A percentile compares a stretch with the other conserved stretches of the same genome.
Conservation (phyloP, 208 protist species). For the Angomonas desouzai region DNA sequence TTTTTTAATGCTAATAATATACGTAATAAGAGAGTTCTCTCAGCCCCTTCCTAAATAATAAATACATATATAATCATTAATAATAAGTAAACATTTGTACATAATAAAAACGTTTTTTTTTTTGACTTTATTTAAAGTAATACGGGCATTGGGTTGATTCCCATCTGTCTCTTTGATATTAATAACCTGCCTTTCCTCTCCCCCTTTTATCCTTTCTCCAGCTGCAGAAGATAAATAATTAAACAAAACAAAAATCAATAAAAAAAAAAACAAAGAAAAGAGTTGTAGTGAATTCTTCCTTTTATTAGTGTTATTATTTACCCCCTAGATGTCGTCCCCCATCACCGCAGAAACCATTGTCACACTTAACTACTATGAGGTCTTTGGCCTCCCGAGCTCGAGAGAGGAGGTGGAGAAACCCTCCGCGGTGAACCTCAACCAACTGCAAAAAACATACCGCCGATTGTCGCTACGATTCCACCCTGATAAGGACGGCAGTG, state of each 20-base stretch:
- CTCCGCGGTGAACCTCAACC: conserved; percentile 8
- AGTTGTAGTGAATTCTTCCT: background rate
- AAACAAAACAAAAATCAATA: conserved; percentile 24
- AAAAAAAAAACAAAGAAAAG: conserved; percentile 14
- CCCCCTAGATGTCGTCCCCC: conserved; percentile 3
- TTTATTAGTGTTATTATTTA: conserved; percentile 5
- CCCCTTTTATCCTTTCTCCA: too few species aligned
- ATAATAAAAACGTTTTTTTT: too few species aligned
- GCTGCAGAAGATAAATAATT: too few species aligned
- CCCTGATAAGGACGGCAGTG: conserved; percentile 78
- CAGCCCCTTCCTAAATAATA: too few species aligned
- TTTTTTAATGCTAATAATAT: too few species aligned
- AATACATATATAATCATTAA: too few species aligned
- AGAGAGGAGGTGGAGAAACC: background rate
- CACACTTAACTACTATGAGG: conserved; percentile 50
- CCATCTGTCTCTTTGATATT: too few species aligned
- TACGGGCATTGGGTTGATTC: too few species aligned
- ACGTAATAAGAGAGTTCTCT: too few species aligned
- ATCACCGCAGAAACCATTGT: conserved; percentile 63
- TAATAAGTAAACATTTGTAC: too few species aligned
- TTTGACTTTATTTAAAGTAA: too few species aligned
- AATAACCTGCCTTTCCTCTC: too few species aligned
- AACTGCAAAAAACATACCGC: conserved; percentile 46
- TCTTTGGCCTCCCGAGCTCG: conserved; percentile 34
- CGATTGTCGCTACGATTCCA: conserved; percentile 75